Base-by-base conservation (phyloP, 23 red algal genomes). In the Rhodosorus marinus region DNA sequence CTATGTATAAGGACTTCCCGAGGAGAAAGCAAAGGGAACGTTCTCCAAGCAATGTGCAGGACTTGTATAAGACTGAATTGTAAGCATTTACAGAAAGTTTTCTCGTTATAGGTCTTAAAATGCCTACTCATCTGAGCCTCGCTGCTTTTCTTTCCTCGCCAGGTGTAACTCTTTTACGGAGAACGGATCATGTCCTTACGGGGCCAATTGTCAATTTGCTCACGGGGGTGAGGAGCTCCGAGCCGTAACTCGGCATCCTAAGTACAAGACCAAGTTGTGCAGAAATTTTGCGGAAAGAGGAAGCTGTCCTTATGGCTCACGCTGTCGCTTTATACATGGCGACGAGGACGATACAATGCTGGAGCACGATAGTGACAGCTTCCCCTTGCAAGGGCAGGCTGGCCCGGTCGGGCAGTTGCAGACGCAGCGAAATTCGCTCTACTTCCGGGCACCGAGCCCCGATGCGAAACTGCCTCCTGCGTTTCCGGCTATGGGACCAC, bases 211-310 rank as follows among this genome's bases (percentile, higher is more conserved):
- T 42, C 85, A 93, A 52, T 93, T 82, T 72, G 74, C 75, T 7
- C 85, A 93, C 59, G 74, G 75, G 15, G 1, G 54, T 31, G 51
- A 67, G 32, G 85, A 93, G 33, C 64, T 82, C 45, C 57, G 85
- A 14, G 62, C 26, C 6, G 26, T 77, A 4, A 59, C 47, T 11
- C 67, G 66, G 6, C 85, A 82, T 60, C 85, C 85, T 0, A 72
- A 66, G 22, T 93, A 82, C 64, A 93, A 93, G 64, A 93, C 85
- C 17, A 67, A 71, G 52, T 6, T 60, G 41, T 93, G 85, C 32
- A 60, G 67, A 6, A 93, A 93, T 57, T 93, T 46, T 59, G 20
- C 32, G 4, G 52, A 48, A 32, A 59, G 29, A 23, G 85, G 85
- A 24, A 51, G 35, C 4, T 93, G 85, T 41, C 74, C 54, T 1